Evolutionary conservation across 2,329 filamentous ascomycete species (phyloP).

Genomic region (Aspergillus transmontanensis): DNA sequence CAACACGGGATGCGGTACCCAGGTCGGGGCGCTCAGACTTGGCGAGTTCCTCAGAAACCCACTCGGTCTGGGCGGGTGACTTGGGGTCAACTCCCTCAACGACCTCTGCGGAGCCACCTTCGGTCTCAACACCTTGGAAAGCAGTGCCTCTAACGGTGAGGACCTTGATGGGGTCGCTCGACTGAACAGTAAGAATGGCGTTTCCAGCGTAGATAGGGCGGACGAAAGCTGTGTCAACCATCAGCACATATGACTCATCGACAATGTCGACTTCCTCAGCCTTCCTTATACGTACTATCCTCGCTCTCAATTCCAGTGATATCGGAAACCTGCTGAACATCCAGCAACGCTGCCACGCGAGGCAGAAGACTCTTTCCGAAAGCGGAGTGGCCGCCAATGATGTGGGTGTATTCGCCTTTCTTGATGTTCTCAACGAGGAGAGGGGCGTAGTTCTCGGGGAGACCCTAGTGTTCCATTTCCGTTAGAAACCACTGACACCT

Average conservation of each 20-base stretch:
- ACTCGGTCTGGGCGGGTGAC: conserved; percentile 71
- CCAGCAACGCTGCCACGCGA: conserved; percentile 85
- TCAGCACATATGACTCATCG: conserved; percentile 27
- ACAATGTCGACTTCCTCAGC: background rate
- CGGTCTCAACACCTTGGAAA: conserved; percentile 73
- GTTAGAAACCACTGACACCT: background rate
- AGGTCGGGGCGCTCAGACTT: conserved; percentile 95
- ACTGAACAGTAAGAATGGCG: conserved; percentile 94
- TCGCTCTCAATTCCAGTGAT: conserved; percentile 84
- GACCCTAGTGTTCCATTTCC: conserved; percentile 59
- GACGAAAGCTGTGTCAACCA: conserved; percentile 67
- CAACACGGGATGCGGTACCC: conserved; percentile 82
- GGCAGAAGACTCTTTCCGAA: conserved; percentile 97
- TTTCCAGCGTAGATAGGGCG: conserved; percentile 98
- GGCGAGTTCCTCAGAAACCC: conserved; percentile 90
- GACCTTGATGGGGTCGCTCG: conserved; percentile 79
- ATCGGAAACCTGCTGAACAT: conserved; percentile 91
- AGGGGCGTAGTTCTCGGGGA: conserved; percentile 93
- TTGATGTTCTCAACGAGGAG: conserved; percentile 95
- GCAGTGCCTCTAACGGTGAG: conserved; percentile 92
- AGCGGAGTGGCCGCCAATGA: conserved; percentile 86
- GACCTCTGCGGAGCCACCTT: conserved; percentile 72
- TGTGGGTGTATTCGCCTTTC: conserved; percentile 89
- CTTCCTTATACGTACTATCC: conserved; percentile 61
- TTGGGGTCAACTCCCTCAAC: conserved; percentile 86